These are phyloP conservation scores for Hortiboletus campestris DNA, from an alignment of 768 basidiomycete genomes.

Conservation along the genomic window DNA sequence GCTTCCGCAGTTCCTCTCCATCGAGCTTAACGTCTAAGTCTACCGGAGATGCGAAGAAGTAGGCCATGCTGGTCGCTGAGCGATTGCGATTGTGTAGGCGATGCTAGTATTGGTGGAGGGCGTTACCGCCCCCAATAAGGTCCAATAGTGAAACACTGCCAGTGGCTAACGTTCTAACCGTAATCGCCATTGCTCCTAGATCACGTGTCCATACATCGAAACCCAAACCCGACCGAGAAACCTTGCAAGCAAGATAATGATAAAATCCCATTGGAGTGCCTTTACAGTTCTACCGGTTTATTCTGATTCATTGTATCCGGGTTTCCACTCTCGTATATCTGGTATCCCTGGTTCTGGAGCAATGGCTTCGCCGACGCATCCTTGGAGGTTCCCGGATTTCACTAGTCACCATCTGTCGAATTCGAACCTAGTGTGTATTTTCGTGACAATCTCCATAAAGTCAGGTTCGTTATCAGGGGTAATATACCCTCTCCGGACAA, in stretches of 20 bases:
- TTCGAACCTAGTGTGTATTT: constrained; percentile 71
- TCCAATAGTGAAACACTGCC: not conserved
- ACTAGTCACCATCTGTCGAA: constrained; percentile 48
- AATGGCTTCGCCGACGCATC: not conserved
- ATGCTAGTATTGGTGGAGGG: constrained; percentile 1
- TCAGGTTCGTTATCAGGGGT: constrained; percentile 87
- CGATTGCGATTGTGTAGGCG: not conserved
- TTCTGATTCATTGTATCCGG: not conserved
- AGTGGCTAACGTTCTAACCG: too few species aligned
- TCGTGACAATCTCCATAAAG: constrained; percentile 72
- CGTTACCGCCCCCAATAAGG: not conserved
- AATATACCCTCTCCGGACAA: constrained; percentile 81
- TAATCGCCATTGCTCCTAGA: not conserved
- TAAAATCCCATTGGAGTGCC: too few species aligned
- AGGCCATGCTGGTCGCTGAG: constrained; percentile 46
- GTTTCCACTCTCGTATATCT: not conserved
- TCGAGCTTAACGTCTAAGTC: constrained; percentile 89
- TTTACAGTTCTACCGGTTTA: too few species aligned
- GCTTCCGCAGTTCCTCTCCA: constrained; percentile 83
- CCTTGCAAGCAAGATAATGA: too few species aligned
- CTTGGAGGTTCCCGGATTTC: not conserved
- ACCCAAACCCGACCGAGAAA: too few species aligned
- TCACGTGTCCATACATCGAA: constrained; percentile 7
- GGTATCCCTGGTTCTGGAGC: not conserved
- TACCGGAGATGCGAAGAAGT: constrained; percentile 89